Percentiles rank a stretch among this genome's conserved stretches.
These are phyloP conservation scores for Syzygium syzygioides DNA, from an alignment of 441 rosid genomes.

Conservation along the genomic window DNA sequence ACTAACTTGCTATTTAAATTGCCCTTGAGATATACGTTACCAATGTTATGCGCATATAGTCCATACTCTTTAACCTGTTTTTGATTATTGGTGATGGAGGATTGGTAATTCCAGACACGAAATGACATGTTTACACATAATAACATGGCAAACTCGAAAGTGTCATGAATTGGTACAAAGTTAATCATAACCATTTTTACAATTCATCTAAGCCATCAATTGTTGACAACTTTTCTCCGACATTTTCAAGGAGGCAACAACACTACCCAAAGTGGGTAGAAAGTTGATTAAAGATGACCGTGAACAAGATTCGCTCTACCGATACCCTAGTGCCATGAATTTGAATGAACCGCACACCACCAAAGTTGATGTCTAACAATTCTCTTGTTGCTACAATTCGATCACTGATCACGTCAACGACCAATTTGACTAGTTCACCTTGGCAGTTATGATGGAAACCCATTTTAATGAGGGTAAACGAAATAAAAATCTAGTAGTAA, in stretches of 20 bases:
- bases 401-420: not conserved
- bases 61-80: not conserved
- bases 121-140: not conserved
- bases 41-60: not conserved
- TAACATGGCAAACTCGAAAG: accelerated
- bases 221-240: accelerated
- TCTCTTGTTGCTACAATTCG: accelerated
- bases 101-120: accelerated
- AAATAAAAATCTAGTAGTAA: accelerated
- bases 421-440: not conserved
- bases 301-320: not conserved
- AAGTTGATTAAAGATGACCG: not conserved
- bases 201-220: not conserved
- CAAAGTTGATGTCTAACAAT: accelerated
- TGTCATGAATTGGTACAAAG: accelerated
- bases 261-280: not conserved
- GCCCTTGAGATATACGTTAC: not conserved
- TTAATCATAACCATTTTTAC: not conserved
- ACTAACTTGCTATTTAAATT: no score
- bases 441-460: accelerated
- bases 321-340: accelerated
- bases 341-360: accelerated
- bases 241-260: not conserved
- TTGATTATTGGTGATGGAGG: not conserved
- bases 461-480: accelerated